phyloP scores from a whole-genome alignment of 208 protist species.

The Herpetomonas samuelpessoai region DNA sequence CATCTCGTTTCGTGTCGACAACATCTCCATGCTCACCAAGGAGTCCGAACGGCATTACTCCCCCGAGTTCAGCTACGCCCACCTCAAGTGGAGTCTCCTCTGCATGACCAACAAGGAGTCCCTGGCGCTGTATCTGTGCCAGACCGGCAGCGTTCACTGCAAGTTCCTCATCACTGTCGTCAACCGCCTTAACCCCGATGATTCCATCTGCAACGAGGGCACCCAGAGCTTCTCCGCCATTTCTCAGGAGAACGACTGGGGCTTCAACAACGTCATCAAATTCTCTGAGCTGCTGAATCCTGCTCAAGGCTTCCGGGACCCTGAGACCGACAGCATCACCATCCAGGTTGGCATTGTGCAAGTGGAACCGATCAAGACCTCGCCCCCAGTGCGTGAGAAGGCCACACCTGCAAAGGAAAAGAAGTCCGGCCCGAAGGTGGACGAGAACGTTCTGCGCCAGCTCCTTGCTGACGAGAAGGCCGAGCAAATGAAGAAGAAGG shows the following conservation, averaged over 20 bases:
- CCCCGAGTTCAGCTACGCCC: constrained; percentile 83
- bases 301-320: constrained; percentile 67
- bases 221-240: constrained; percentile 84
- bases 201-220: constrained; percentile 90
- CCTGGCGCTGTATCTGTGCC: constrained; percentile 88
- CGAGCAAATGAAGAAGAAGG: constrained; percentile 66
- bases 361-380: constrained; percentile 69
- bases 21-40: constrained; percentile 84
- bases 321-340: constrained; percentile 77
- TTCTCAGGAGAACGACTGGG: constrained; percentile 91
- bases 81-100: constrained; percentile 87
- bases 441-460: constrained; percentile 66
- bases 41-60: constrained; percentile 90
- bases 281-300: constrained; percentile 79
- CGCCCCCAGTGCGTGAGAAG: constrained; percentile 31
- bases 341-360: constrained; percentile 90
- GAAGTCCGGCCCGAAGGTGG: constrained; percentile 55
- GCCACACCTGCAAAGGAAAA: constrained; percentile 48
- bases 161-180: constrained; percentile 91
- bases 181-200: constrained; percentile 78
- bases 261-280: constrained; percentile 90
- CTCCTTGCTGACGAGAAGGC: constrained; percentile 79
- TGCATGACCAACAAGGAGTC: constrained; percentile 91
- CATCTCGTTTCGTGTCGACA: constrained; percentile 85
- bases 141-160: constrained; percentile 88